Base-by-base conservation (phyloP, 1,139 yeast species). In the Meyerozyma elateridarum region DNA sequence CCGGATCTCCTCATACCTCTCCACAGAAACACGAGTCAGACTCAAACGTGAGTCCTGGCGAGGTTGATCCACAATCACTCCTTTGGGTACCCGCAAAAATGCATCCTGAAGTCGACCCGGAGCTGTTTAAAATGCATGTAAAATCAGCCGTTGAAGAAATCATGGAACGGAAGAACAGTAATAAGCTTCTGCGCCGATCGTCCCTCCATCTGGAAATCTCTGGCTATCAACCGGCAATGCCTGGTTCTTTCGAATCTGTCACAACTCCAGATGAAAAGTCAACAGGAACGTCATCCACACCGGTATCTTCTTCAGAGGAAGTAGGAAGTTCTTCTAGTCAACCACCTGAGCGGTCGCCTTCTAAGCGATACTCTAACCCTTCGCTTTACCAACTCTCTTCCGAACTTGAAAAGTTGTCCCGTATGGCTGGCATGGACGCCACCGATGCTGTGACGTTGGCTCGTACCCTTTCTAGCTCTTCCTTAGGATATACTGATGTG, bases 1-100 rank as follows among this genome's bases (percentile, higher is more conserved):
- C 28, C 4, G 8, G 14, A 12, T 29, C 31, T 4, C 28, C 32
- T 12, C 9, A 15, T 6, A 24, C 27, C 9, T 24, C 27, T 11
- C 27, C 27, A 13, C 27, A 24, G 11, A 24, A 14, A 8, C 18
- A 4, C 18, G 8, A 13, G 12, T 8, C 7, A 6, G 22, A 17
- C 15, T 11, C n/a, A 6, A 19, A 18, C 37, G 8, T 15, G 9
- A 15, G 12, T 8, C 6, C 27, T 17, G 27, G 14, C 15, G 6
- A 22, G 11, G 8, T 24, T 7, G 18, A 24, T 14, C 16, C 27
- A 6, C 27, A 24, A 7, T 17, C 37, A 57, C 30, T 41, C 56
- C 61, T 88, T 32, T 89, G 98, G 98, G 96, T 91, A 2, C 96
- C 97, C 0, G 97, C 97, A 1, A 79, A 78, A 41, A 72, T 87